Conservation (phyloP, 2,329 filamentous ascomycete genomes). For the Aspergillus latus region DNA sequence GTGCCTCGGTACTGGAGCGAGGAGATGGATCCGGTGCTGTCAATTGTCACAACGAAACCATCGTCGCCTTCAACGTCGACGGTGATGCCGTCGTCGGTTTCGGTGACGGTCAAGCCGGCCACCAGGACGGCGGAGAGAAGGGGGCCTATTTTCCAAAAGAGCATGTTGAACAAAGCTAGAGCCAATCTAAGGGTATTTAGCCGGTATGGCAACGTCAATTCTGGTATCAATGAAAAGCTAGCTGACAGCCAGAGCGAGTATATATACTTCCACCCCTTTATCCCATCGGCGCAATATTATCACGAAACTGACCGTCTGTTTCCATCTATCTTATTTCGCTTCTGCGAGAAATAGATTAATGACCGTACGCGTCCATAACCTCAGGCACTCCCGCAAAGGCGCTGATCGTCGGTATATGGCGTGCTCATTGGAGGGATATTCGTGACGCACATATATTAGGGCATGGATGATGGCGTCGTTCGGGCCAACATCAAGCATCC, state of each 20-base stretch:
- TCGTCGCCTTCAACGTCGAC: conserved; percentile 7
- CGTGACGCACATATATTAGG: not conserved
- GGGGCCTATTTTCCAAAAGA: not conserved
- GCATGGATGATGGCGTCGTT: not conserved
- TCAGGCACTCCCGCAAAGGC: not conserved
- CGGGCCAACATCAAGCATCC: not conserved
- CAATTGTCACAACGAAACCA: conserved; percentile 5
- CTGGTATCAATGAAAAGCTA: no score
- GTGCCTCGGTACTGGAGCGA: not conserved
- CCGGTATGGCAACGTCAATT: no score
- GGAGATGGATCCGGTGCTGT: not conserved
- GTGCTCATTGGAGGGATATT: not conserved
- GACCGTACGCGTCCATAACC: not conserved
- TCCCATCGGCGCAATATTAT: not conserved
- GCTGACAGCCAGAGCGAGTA: not conserved
- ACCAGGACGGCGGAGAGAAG: not conserved
- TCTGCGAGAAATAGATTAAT: not conserved
- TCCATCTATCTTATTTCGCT: not conserved
- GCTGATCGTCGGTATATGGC: not conserved
- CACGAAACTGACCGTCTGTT: not conserved
- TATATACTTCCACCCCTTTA: not conserved
- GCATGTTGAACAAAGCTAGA: not conserved
- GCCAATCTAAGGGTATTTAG: no score
- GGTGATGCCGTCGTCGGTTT: conserved; percentile 1
- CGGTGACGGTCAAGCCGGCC: not conserved